phyloP scores from a whole-genome alignment of 768 basidiomycete genomes.

The Multifurca ochricompacta region DNA sequence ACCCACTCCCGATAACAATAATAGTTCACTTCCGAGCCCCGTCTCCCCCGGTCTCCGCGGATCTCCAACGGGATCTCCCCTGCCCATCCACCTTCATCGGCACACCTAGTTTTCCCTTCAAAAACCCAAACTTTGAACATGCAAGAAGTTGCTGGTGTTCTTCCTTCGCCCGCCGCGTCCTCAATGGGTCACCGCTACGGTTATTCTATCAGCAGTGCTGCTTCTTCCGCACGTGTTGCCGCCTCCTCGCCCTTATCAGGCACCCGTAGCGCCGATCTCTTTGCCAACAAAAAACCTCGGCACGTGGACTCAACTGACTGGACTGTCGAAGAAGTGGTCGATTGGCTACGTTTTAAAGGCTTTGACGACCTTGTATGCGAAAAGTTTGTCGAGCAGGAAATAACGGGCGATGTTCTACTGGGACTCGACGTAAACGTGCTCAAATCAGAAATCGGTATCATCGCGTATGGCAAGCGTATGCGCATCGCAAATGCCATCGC shows the following conservation, averaged over 20 bases:
- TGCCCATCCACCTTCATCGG: background rate
- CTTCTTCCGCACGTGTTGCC: conserved; percentile 6
- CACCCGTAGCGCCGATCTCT: background rate
- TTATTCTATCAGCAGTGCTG: conserved; percentile 10
- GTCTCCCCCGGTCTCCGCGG: conserved; percentile 23
- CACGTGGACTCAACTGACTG: conserved; percentile 59
- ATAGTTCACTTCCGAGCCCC: conserved; percentile 21
- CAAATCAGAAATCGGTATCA: conserved; percentile 88
- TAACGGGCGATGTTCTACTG: conserved; percentile 92
- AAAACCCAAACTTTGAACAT: conserved; percentile 9
- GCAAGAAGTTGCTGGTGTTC: conserved; percentile 26
- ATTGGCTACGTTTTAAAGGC: conserved; percentile 78
- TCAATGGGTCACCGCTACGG: conserved; percentile 24
- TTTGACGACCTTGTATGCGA: conserved; percentile 78
- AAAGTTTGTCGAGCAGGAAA: conserved; percentile 96
- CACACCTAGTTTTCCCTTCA: conserved; percentile 10
- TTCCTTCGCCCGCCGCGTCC: conserved; percentile 28
- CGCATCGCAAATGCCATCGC: conserved; percentile 88
- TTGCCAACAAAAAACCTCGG: conserved; percentile 25
- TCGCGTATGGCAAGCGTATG: conserved; percentile 90
- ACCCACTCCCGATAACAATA: background rate
- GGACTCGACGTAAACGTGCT: conserved; percentile 89
- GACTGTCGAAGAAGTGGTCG: conserved; percentile 81
- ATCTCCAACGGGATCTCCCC: conserved; percentile 5
- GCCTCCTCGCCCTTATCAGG: conserved; percentile 2